Evolutionary conservation across 306 rosid species (phyloP).

Genomic region (Cicer arietinum): DNA sequence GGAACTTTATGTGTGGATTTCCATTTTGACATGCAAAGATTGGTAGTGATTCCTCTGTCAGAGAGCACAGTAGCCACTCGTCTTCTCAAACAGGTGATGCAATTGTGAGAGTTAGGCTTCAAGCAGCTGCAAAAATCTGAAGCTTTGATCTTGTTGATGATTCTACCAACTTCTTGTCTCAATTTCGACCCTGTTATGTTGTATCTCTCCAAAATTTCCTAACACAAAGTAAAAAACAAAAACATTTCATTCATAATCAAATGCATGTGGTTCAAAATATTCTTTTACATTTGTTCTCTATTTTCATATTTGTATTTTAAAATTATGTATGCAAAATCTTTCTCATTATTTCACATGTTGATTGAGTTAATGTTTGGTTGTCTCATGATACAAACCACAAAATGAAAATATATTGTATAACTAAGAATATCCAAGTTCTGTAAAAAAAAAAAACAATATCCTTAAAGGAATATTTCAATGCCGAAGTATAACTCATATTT

Average conservation of each 20-base stretch:
- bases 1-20: constrained; percentile 52
- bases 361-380: not conserved
- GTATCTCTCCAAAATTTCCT: constrained; percentile 68
- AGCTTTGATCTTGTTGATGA: constrained; percentile 44
- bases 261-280: not conserved
- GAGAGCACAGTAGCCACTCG: constrained; percentile 49
- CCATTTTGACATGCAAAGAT: constrained; percentile 64
- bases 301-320: not conserved
- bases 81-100: constrained; percentile 59
- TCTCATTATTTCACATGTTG: not conserved
- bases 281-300: not conserved
- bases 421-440: not conserved
- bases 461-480: not conserved
- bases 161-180: constrained; percentile 53
- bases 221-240: not conserved
- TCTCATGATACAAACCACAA: not conserved
- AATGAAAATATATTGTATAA: not conserved
- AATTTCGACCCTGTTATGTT: constrained; percentile 47
- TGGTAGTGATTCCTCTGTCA: constrained; percentile 57
- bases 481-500: not conserved
- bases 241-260: not conserved
- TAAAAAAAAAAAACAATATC: not conserved
- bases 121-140: constrained; percentile 51
- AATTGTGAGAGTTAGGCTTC: constrained; percentile 43
- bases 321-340: not conserved